Evolutionary conservation across 2,329 filamentous ascomycete species (phyloP), one percentile per base, ranked within the genome.

Genomic region (Alternaria gaisen): DNA sequence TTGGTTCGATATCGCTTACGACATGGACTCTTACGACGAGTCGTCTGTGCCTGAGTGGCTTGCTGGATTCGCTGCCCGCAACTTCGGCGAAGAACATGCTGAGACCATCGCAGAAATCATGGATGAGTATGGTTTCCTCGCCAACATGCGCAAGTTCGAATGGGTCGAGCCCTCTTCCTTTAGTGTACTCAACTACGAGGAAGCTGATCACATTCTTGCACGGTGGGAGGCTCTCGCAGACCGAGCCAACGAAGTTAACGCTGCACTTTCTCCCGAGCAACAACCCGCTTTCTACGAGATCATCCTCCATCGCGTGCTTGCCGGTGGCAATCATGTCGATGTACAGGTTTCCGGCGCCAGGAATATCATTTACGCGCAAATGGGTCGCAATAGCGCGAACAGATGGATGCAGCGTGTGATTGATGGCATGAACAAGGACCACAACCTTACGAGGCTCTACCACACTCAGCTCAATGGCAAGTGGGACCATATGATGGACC

Each of bases 1-100:
- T 74, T 90, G 88, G 79, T 80, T 91, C 63, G 88, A 90, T 64
- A 81, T 91, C 61, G 89, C 88, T 1, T 91, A 91, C 72, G 86
- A 91, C 69, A 84, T 86, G 22, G 77, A 84, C 20, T 72, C 79
- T 1, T 90, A 86, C 83, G 81, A 83, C n/a, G 82, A 84, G 53
- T 82, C 86, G 47, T 86, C 84, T 54, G 84, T 86, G 0, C 79
- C 80, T 1, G 79, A 81, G 3, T 91, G 88, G 86, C 81, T 88
- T 14, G 72, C 81, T 18, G 78, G 81, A 3, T 89, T 86, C 83
- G 85, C 86, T 2, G 75, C 81, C 7, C 83, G 87, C 5, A 87
- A 88, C 66, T 90, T 90, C 63, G 85, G 83, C 1, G 51, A 77
- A 0, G 76, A 82, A 14, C 73, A 84, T 28, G 83, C 84, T 0